These are phyloP conservation scores for Austroboletus niveus DNA, from an alignment of 1,284 basidiomycete species.

Conservation along the genomic window DNA sequence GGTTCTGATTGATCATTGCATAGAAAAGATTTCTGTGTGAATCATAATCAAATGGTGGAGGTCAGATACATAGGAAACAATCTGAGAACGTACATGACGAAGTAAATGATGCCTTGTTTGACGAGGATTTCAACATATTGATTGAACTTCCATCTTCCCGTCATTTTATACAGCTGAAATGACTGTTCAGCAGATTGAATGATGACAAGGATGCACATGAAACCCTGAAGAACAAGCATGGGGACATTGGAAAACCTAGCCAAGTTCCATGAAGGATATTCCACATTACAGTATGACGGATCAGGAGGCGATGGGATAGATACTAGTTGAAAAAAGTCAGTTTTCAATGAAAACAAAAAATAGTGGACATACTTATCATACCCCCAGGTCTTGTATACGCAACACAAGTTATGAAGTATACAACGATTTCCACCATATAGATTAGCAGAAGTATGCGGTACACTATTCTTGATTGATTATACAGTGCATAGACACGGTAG, in stretches of 20 bases:
- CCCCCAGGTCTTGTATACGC: neutral
- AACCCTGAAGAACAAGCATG: conserved; percentile 2
- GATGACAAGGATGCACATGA: conserved; percentile 9
- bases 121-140: conserved; percentile 6
- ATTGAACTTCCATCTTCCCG: conserved; percentile 6
- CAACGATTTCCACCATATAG: neutral
- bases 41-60: no score
- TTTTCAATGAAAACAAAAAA: no score
- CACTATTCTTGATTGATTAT: neutral
- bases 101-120: conserved; percentile 12
- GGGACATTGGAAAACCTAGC: conserved; percentile 6
- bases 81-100: conserved; percentile 2
- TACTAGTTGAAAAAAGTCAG: neutral
- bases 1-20: neutral
- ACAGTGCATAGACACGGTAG: conserved; percentile 12
- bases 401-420: neutral
- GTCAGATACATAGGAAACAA: no score
- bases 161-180: neutral
- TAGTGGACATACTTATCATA: neutral
- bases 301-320: neutral
- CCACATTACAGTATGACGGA: conserved; percentile 1
- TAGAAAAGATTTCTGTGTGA: neutral
- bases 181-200: conserved; percentile 1
- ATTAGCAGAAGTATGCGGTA: conserved; percentile 5
- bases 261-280: conserved; percentile 12